Evolutionary conservation across 768 basidiomycete species (phyloP), one percentile per base, ranked within the genome.

Genomic region (Trametes sanguinea): DNA sequence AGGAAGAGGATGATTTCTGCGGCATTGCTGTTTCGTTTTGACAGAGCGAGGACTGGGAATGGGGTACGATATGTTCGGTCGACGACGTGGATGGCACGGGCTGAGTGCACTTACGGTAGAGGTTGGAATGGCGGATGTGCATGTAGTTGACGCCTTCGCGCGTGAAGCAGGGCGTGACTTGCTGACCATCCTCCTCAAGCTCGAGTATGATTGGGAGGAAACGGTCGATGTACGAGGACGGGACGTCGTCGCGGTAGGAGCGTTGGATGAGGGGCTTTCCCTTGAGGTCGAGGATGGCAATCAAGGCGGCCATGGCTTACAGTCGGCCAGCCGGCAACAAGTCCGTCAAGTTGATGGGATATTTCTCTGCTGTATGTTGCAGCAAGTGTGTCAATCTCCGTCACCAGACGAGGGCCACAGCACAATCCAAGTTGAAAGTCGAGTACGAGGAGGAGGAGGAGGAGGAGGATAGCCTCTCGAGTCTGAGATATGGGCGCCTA

Each of bases 261-360:
- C 96, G 85, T 73, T 98, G 96, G 64, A 99, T 99, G 47, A 98
- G 83, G 7, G 96, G 93, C 68, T 99, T 99, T 72, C 96, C 96
- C 79, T 98, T 99, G 76, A 98, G 87, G 76, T 98, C 96, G 69
- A 98, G 90, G 69, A 98, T 95, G 40, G 95, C 94, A 63, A 98
- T 88, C 55, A 95, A 81, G 50, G 81, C 83, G 47, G 85, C 82
- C 84, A 85, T 85, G 27, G 54, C 39, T 35, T 37, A 37, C 22
- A 22, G 22, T 22, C 22, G 22, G 22, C 22, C 22, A 22, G 22
- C 22, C 22, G 22, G 22, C 22, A 22, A 22, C 22, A 22, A 22
- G 22, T 22, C 22, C 22, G 22, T 22, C 22, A 22, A 22, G 22
- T 22, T 22, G 22, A 22, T 22, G 22, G 1, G 1, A 1, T 22